These are phyloP conservation scores for Talaromyces rugulosus DNA, from an alignment of 2,329 filamentous ascomycete species.

Conservation along the genomic window DNA sequence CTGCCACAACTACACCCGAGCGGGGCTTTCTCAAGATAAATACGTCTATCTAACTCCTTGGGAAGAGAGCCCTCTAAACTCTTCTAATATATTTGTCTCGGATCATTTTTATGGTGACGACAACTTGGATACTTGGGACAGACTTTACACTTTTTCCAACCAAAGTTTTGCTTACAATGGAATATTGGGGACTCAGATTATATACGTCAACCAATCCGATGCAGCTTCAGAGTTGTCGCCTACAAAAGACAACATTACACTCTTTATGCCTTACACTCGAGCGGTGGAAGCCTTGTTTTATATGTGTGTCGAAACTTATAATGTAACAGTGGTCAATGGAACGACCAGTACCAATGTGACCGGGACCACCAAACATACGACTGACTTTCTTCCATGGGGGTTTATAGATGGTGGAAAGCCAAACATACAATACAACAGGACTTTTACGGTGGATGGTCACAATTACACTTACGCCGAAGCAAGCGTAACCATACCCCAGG, in stretches of 20 bases:
- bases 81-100: background rate
- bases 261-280: constrained; percentile 1
- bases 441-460: constrained; percentile 3
- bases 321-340: constrained; percentile 5
- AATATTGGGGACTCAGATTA: background rate
- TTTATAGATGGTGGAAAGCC: background rate
- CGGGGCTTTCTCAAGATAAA: background rate
- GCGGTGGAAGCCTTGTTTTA: constrained; percentile 8
- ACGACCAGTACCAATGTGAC: constrained; percentile 2
- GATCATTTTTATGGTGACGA: background rate
- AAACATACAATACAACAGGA: background rate
- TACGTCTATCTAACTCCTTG: background rate
- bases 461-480: constrained; percentile 1
- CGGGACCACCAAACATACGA: background rate
- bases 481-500: background rate
- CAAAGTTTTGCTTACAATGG: background rate
- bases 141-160: constrained; percentile 4
- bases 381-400: background rate
- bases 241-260: background rate
- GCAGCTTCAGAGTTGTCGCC: background rate
- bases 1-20: constrained; percentile 4
- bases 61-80: background rate
- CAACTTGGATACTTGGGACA: background rate
- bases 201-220: constrained; percentile 2
- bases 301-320: constrained; percentile 10